Base-by-base conservation (phyloP, 257 asterid species). In the Galeopsis tetrahit region DNA sequence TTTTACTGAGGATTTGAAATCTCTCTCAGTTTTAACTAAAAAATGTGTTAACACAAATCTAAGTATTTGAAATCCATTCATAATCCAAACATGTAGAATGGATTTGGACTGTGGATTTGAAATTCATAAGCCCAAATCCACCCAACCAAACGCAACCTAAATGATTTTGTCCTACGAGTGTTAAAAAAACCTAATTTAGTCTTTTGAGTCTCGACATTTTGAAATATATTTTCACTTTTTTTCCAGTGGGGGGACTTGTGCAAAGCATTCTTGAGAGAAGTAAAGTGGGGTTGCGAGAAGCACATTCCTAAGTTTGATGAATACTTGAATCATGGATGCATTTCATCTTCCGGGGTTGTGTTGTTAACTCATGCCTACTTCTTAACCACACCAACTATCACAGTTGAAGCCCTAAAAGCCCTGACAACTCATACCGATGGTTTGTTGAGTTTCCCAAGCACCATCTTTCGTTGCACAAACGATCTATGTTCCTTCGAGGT, bases 181-280 rank as follows among this genome's bases (percentile, higher is more conserved):
- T 21, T 21, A 21, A 21, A 21, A n/a, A 0, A 21, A 21, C 1
- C 1, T 21, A 21, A 21, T 0, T 21, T 21, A 21, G 1, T 21
- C 28, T 21, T n/a, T 21, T 1, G 28, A 21, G 28, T 21, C 28
- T 21, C 0, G 28, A 21, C 1, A 21, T 21, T 21, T 21, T 21
- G 28, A 21, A 21, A 21, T 21, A 21, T 21, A 21, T 21, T 21
- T 21, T 21, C 1, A 21, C 2, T 48, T 0, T 0, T 49, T 4
- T 49, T 40, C n/a, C 66, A 81, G 85, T 78, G 80, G 82, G 71
- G 74, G 53, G 82, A 78, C 62, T 63, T 81, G 21, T 75, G 75
- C 80, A 61, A 61, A 74, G 21, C 78, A 11, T 73, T 73, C 51
- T 65, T 73, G 10, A 40, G 35, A 65, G 78, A 73, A 53, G 78